These are phyloP conservation scores for Pseudogymnoascus sp. DNA, from an alignment of 2,329 filamentous ascomycete species.

Conservation along the genomic window DNA sequence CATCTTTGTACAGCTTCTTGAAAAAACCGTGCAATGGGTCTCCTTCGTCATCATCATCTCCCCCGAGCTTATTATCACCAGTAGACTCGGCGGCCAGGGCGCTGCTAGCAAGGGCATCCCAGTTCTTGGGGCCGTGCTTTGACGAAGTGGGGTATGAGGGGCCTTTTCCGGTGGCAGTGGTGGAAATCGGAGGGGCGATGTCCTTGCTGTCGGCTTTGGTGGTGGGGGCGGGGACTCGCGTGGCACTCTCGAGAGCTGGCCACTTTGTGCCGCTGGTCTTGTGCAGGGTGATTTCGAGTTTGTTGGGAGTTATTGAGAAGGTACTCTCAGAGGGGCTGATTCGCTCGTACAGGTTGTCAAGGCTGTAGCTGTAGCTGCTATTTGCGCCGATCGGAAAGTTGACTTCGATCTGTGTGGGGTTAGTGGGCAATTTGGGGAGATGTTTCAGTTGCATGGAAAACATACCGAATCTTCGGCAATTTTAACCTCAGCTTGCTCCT, in stretches of 20 bases:
- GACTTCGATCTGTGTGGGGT: conserved; percentile 39
- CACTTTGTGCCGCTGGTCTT: conserved; percentile 50
- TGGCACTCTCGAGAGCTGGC: conserved; percentile 21
- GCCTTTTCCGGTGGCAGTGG: conserved; percentile 13
- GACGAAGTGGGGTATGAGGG: conserved; percentile 77
- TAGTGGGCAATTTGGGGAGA: conserved; percentile 10
- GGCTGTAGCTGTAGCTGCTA: conserved; percentile 49
- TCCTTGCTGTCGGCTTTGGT: conserved; percentile 10
- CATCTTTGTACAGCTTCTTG: conserved; percentile 74
- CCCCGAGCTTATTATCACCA: conserved; percentile 32
- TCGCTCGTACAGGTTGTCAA: conserved; percentile 59
- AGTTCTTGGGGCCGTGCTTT: conserved; percentile 74
- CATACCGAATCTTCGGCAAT: conserved; percentile 21
- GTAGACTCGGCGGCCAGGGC: conserved; percentile 31
- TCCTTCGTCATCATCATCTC: conserved; percentile 50
- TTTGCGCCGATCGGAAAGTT: conserved; percentile 47
- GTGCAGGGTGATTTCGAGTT: conserved; percentile 67
- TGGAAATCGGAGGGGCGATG: background rate
- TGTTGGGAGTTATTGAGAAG: conserved; percentile 62
- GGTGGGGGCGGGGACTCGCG: background rate
- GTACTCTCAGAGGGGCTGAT: conserved; percentile 56
- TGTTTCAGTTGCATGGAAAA: conserved; percentile 15
- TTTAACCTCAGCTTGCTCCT: conserved; percentile 47
- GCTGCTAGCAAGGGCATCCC: conserved; percentile 67
- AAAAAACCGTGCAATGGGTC: conserved; percentile 77